Evolutionary conservation across 1,139 yeast species (phyloP), one percentile per base, ranked within the genome.

Genomic region (Zygoascus sp.): DNA sequence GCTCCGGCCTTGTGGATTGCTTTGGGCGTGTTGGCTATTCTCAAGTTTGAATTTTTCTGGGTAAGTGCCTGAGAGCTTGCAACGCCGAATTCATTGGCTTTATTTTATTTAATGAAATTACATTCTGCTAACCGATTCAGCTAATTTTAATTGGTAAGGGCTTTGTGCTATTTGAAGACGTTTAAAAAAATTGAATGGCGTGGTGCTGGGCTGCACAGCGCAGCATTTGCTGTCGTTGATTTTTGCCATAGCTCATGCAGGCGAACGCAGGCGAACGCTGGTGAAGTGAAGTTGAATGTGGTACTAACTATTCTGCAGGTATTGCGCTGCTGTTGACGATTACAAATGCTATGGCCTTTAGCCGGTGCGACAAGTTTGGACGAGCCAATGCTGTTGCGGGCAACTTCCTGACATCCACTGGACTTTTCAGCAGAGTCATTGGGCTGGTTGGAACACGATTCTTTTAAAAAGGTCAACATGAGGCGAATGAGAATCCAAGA

Each of bases 321-420:
- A 79, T 89, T 50, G 88, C 95, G 1, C 65, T 85, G 19, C 75
- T 81, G 2, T 72, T 90, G 54, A 83, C 94, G 0, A 64, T 82
- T 45, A 86, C 94, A 45, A 90, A 90, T 63, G 84, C 95, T 0
- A 72, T 88, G 69, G 97, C 97, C 0, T 90, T 86, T 65, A 85
- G 95, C 28, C 77, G 86, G 57, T 88, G 97, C 67, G 97, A 90
- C 63, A 87, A 84, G 66, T 90, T 86, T 58, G 83, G 92, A 41
- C 83, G 80, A 62, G 95, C 95, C n/a, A 81, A 81, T 55, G 72
- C 68, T 48, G 62, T 78, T 44, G 80, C 82, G 11, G 72, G 72
- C 9, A 35, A 28, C 27, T 17, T 42, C 19, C 40, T 42, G 2
- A 36, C 37, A 13, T 30, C 43, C n/a, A n/a, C n/a, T 6, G 43